Evolutionary conservation across 805 yeast genomes (phyloP).

Genomic region (Myxozyma nipponensis): DNA sequence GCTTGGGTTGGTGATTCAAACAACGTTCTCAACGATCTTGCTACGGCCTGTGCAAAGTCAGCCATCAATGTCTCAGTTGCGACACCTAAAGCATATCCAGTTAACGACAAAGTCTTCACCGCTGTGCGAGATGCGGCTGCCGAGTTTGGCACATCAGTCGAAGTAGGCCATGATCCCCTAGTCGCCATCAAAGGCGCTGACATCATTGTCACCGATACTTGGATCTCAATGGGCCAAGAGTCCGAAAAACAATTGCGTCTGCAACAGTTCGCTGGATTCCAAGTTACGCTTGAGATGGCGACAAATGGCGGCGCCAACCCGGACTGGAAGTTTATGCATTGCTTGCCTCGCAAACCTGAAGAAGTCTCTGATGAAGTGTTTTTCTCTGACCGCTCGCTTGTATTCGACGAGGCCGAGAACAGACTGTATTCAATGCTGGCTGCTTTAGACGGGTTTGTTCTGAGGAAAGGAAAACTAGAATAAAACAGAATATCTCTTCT

Average conservation of each 20-base stretch:
- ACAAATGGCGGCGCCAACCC: constrained; percentile 52
- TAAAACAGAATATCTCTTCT: too few relatives aligned
- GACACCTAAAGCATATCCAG: constrained; percentile 71
- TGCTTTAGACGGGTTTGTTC: constrained; percentile 82
- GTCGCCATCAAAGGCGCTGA: constrained; percentile 71
- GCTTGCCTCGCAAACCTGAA: constrained; percentile 91
- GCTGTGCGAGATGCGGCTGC: constrained; percentile 44
- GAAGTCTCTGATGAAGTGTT: constrained; percentile 94
- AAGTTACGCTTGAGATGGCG: constrained; percentile 67
- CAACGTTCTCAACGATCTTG: constrained; percentile 89
- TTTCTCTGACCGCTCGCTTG: constrained; percentile 76
- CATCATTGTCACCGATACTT: constrained; percentile 90
- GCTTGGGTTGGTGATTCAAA: constrained; percentile 98
- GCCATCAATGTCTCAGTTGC: constrained; percentile 83
- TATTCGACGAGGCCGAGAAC: constrained; percentile 94
- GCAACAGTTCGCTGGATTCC: constrained; percentile 81
- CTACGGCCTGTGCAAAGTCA: constrained; percentile 76
- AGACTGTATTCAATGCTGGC: constrained; percentile 95
- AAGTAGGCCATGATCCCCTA: constrained; percentile 66
- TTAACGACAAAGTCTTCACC: constrained; percentile 52
- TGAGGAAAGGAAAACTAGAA: constrained; percentile 41
- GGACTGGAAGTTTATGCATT: constrained; percentile 93
- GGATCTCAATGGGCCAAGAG: constrained; percentile 98
- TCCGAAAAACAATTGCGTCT: constrained; percentile 65
- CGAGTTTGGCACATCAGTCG: constrained; percentile 39